phyloP scores from a whole-genome alignment of 495 filamentous ascomycete genomes.

The Penicillium bialowiezense region DNA sequence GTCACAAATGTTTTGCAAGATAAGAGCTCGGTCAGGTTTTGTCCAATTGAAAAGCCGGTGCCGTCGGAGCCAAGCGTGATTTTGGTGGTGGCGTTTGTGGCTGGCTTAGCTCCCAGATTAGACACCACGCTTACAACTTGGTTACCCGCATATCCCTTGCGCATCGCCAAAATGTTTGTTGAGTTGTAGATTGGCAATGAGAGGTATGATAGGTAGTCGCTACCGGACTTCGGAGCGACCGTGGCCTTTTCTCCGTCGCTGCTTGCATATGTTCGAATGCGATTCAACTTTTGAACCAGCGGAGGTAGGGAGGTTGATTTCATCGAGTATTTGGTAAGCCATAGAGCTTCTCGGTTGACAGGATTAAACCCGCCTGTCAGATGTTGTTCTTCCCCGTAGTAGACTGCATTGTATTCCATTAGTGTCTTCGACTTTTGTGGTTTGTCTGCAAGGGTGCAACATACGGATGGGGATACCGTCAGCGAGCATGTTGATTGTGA shows the following conservation, averaged over 20 bases:
- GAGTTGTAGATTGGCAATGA: conserved; percentile 15
- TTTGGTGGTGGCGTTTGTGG: conserved; percentile 6
- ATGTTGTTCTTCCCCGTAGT: conserved; percentile 66
- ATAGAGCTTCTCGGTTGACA: conserved; percentile 66
- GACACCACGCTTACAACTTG: conserved; percentile 21
- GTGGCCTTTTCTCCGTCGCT: conserved; percentile 12
- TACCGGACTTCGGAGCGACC: conserved; percentile 7
- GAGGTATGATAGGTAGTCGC: conserved; percentile 14
- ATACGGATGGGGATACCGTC: conserved; percentile 54
- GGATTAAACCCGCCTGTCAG: conserved; percentile 57
- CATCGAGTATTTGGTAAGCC: conserved; percentile 61
- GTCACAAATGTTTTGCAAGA: conserved; percentile 12
- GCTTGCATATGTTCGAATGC: conserved; percentile 13
- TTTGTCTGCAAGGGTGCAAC: neutral
- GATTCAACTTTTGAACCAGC: conserved; percentile 15
- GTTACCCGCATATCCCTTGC: conserved; percentile 19
- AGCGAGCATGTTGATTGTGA: conserved; percentile 63
- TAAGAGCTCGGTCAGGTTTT: conserved; percentile 16
- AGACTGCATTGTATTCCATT: conserved; percentile 22
- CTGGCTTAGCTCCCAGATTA: conserved; percentile 15
- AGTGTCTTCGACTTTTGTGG: conserved; percentile 1
- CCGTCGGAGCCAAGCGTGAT: conserved; percentile 13
- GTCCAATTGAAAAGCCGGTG: conserved; percentile 12
- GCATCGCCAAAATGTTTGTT: conserved; percentile 15
- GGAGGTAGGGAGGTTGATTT: conserved; percentile 36